phyloP scores from a whole-genome alignment of 352 stramenopile species.

The Pythium rhizo-oryzae region DNA sequence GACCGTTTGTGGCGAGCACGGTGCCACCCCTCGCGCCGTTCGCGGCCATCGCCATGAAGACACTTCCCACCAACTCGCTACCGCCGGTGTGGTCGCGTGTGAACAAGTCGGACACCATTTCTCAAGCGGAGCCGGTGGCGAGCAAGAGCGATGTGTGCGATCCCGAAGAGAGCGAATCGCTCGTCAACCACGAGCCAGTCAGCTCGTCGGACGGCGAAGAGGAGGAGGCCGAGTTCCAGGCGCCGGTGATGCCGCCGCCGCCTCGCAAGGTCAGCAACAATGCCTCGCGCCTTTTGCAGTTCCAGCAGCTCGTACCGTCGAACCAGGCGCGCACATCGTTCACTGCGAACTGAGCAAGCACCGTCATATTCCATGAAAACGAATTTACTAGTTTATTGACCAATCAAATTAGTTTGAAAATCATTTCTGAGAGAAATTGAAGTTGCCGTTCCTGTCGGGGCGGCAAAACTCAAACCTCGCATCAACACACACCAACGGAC shows the following conservation, averaged over 20 bases:
- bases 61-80: background rate
- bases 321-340: constrained; percentile 37
- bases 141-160: constrained; percentile 2
- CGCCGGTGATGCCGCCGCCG: background rate
- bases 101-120: background rate
- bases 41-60: constrained; percentile 5
- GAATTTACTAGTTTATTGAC: constrained; percentile 7
- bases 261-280: constrained; percentile 30
- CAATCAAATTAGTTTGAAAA: constrained; percentile 20
- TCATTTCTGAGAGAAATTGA: constrained; percentile 29
- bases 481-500: background rate
- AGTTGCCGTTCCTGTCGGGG: constrained; percentile 17
- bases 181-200: background rate
- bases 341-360: background rate
- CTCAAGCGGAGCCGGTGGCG: background rate
- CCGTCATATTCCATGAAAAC: constrained; percentile 21
- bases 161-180: constrained; percentile 7
- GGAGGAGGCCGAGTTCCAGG: constrained; percentile 19
- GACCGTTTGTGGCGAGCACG: background rate
- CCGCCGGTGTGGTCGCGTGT: constrained; percentile 18
- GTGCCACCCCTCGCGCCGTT: constrained; percentile 17
- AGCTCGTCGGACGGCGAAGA: too few relatives aligned
- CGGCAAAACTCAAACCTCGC: constrained; percentile 4
- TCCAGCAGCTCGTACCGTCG: constrained; percentile 58
- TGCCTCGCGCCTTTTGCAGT: constrained; percentile 43